Conservation (phyloP, 73 alveolate species). For the Paramecium bursaria region DNA sequence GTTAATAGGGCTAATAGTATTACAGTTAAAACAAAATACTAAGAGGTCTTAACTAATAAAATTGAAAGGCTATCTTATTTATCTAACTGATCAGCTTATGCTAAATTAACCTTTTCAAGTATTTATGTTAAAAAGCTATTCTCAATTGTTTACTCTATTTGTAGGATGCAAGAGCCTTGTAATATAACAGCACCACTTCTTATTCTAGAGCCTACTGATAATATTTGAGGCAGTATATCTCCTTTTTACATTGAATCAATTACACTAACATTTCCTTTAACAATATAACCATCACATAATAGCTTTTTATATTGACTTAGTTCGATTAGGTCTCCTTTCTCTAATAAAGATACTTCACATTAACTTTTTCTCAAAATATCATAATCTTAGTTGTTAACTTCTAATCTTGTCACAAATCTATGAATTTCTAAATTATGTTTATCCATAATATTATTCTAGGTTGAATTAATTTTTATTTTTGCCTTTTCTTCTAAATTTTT, state of each 20-base stretch:
- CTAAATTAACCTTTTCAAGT: constrained; percentile 56
- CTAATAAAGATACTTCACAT: constrained; percentile 62
- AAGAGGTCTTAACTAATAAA: constrained; percentile 16
- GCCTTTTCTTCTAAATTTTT: constrained; percentile 85
- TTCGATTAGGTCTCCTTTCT: constrained; percentile 81
- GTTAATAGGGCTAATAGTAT: constrained; percentile 76
- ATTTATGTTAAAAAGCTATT: constrained; percentile 46
- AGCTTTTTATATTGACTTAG: constrained; percentile 84
- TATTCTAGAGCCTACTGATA: constrained; percentile 44
- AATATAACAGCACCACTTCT: constrained; percentile 66
- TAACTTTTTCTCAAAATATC: constrained; percentile 64
- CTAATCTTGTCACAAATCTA: constrained; percentile 71
- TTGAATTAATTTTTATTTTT: constrained; percentile 77
- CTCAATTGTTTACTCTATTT: constrained; percentile 54
- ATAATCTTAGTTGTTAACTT: constrained; percentile 71
- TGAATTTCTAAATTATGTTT: constrained; percentile 68
- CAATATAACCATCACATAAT: constrained; percentile 89
- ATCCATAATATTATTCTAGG: constrained; percentile 57
- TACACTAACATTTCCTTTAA: constrained; percentile 61
- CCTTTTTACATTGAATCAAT: constrained; percentile 67
- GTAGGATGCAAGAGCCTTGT: constrained; percentile 60
- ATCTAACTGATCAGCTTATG: constrained; percentile 68
- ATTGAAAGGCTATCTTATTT: constrained; percentile 72
- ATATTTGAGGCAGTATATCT: constrained; percentile 20
- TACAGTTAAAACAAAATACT: constrained; percentile 48